Base-by-base conservation (phyloP, 2,329 filamentous ascomycete genomes). In the Aciculosporium take region DNA sequence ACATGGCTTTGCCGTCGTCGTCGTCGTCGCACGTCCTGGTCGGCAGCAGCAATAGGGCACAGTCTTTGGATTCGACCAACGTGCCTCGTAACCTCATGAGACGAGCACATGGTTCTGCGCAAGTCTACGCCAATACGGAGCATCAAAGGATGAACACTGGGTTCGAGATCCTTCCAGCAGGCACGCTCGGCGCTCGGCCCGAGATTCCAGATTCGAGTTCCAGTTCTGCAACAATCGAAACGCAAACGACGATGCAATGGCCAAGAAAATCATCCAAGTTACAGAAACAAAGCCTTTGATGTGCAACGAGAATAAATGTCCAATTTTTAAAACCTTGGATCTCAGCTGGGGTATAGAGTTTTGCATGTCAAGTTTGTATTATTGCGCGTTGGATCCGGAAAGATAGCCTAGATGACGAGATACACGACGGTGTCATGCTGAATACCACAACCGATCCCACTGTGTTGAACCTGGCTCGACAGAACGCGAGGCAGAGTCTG, bases 131-230 rank as follows among this genome's bases (percentile, higher is more conserved):
- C 28, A 45, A 48, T 36, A 38, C 24, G 15, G 38, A 29, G 15
- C 39, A 29, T 25, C 32, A 45, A 30, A 39, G 31, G 4, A 29
- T 20, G 18, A 43, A 41, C 17, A 13, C 40, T 25, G 45, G 43
- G 18, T 46, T 49, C 21, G 47, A 48, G 18, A 34, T 45, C 4
- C 39, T 46, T n/a, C 46, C 48, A 6, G 44, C 41, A 10, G 44
- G 43, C 2, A 32, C 37, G 10, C 40, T 48, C 2, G 47, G 44
- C 8, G 29, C 20, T 9, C 30, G 39, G 25, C 46, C 38, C 1
- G 47, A 48, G 35, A 23, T 48, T 10, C 27, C 30, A 23, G 5
- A 21, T 7, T n/a, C 31, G 4, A 31, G 28, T 21, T 18, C 24
- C 20, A 21, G 27, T 23, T 15, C 25, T 36, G 25, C 39, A 36